Evolutionary conservation across 345 rosid genomes (phyloP).

Genomic region (Hypericum perforatum): DNA sequence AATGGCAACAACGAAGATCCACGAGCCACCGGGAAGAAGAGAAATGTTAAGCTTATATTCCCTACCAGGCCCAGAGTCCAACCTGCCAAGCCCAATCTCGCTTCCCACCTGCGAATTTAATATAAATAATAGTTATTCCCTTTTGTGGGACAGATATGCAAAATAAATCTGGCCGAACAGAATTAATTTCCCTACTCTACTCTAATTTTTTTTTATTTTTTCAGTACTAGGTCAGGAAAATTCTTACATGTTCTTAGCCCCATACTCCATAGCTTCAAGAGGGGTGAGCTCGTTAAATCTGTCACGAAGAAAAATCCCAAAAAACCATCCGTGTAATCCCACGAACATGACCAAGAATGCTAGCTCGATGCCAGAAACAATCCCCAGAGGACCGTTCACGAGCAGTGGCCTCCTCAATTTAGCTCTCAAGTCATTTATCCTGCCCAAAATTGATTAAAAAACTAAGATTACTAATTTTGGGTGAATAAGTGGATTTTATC

Average conservation of each 20-base stretch:
- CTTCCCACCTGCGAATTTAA: slow-evolving; percentile 45
- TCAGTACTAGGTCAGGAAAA: background rate
- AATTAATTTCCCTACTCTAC: background rate
- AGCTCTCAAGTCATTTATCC: background rate
- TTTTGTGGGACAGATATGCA: background rate
- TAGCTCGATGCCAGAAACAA: slow-evolving; percentile 55
- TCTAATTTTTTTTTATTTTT: too few relatives aligned
- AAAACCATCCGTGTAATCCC: slow-evolving; percentile 57
- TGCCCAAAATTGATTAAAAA: background rate
- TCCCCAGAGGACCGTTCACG: slow-evolving; percentile 76
- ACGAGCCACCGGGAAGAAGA: slow-evolving; percentile 78
- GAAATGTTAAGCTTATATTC: slow-evolving; percentile 46
- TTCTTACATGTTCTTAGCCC: slow-evolving; percentile 35
- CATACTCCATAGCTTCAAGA: slow-evolving; percentile 24
- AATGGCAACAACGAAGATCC: slow-evolving; percentile 60
- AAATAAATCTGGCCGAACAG: background rate
- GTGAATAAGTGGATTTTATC: too few relatives aligned
- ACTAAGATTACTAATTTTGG: background rate
- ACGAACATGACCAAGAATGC: slow-evolving; percentile 56
- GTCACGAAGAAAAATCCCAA: slow-evolving; percentile 34
- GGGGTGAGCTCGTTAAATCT: slow-evolving; percentile 32
- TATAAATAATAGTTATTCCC: too few relatives aligned
- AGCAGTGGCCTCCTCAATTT: slow-evolving; percentile 48
- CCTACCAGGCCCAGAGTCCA: slow-evolving; percentile 47
- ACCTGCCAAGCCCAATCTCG: slow-evolving; percentile 25